Evolutionary conservation across 768 basidiomycete genomes (phyloP).

Genomic region (Podaxis rugospora): DNA sequence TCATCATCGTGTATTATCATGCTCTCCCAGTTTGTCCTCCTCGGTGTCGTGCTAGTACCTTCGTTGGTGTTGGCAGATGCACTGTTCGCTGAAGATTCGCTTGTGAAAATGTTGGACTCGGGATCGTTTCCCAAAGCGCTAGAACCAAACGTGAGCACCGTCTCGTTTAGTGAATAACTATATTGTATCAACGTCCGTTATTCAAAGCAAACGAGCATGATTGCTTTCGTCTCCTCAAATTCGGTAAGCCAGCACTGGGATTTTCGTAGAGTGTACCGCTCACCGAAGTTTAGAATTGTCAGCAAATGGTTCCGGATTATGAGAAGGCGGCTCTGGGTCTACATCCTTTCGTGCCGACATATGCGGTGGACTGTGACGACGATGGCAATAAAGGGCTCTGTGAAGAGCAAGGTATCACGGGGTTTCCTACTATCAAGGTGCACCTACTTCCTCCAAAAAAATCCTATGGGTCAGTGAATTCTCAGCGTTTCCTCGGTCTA

Average conservation of each 20-base stretch:
- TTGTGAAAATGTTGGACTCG: constrained; percentile 71
- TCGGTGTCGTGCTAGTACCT: constrained; percentile 27
- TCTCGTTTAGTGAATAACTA: background rate
- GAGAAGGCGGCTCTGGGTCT: constrained; percentile 76
- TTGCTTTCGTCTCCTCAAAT: constrained; percentile 93
- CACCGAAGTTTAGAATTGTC: constrained; percentile 59
- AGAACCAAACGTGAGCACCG: constrained; percentile 64
- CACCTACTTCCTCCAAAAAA: background rate
- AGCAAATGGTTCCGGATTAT: constrained; percentile 79
- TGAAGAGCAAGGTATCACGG: constrained; percentile 74
- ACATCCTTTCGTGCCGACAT: constrained; percentile 78
- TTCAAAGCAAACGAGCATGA: constrained; percentile 61
- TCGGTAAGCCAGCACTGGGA: constrained; percentile 44
- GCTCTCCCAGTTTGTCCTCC: background rate
- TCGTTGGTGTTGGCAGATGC: constrained; percentile 43
- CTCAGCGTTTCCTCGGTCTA: constrained; percentile 18
- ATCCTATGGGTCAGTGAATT: background rate
- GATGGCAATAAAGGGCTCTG: constrained; percentile 77
- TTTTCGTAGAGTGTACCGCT: background rate
- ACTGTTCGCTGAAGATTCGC: constrained; percentile 36
- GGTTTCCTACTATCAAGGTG: constrained; percentile 90
- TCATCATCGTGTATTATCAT: background rate
- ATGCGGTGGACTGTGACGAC: constrained; percentile 87
- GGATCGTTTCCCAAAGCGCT: constrained; percentile 66
- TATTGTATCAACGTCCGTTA: background rate